These are phyloP conservation scores for Stipa capillata DNA, from an alignment of 176 grass and related monocot species.

Conservation along the genomic window DNA sequence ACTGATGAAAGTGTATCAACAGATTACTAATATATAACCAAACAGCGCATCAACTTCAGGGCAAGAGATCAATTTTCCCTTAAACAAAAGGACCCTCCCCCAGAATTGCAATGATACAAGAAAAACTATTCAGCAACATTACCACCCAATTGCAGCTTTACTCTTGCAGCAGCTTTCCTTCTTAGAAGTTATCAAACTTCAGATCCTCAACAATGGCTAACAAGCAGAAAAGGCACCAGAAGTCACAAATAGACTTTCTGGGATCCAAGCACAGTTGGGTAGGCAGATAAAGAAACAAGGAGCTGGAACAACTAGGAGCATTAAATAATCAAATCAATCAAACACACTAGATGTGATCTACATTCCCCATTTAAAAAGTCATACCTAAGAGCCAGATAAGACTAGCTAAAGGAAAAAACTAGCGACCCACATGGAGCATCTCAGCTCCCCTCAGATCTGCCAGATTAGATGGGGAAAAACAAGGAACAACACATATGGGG, in stretches of 20 bases:
- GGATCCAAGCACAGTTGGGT: too few species aligned
- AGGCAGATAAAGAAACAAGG: constrained; percentile 25
- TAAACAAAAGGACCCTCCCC: too few species aligned
- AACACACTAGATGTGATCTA: constrained; percentile 46
- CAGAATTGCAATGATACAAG: neutral
- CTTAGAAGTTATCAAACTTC: neutral
- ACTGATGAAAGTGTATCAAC: neutral
- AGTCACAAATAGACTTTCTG: too few species aligned
- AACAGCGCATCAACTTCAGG: too few species aligned
- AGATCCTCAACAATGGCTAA: too few species aligned
- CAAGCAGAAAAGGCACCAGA: too few species aligned
- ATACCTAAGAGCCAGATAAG: constrained; percentile 27
- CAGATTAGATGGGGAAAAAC: constrained; percentile 36
- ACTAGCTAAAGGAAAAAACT: constrained; percentile 8
- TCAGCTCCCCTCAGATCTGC: constrained; percentile 45
- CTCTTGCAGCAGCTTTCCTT: too few species aligned
- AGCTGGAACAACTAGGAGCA: constrained; percentile 15
- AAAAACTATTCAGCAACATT: neutral
- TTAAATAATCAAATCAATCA: constrained; percentile 39
- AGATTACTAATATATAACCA: neutral
- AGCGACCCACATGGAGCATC: constrained; percentile 38
- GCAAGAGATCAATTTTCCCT: too few species aligned
- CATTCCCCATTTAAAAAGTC: constrained; percentile 32
- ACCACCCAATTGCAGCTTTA: constrained; percentile 18
- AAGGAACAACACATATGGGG: constrained; percentile 26